Evolutionary conservation across 805 yeast genomes (phyloP).

Genomic region (Saccharomycopsis olivae): DNA sequence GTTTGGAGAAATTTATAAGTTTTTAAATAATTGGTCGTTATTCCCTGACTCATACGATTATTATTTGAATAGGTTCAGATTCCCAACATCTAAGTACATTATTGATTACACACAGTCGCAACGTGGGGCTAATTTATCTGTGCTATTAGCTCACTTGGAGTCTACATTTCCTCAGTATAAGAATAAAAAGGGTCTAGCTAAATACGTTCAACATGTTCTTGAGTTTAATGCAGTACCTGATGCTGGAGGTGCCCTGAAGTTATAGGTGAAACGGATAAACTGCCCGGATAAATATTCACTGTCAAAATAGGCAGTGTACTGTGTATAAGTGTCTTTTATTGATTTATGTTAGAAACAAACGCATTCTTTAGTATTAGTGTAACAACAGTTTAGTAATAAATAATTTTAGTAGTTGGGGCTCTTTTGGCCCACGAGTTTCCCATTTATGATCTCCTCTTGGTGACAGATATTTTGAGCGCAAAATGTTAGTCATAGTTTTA

Average conservation of each 20-base stretch:
- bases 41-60: constrained; percentile 10
- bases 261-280: neutral
- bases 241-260: neutral
- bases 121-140: neutral
- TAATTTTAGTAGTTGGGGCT: too few relatives aligned
- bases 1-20: constrained; percentile 10
- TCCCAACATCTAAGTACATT: constrained; percentile 2
- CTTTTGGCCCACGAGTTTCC: too few relatives aligned
- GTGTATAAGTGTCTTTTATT: too few relatives aligned
- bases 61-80: constrained; percentile 7
- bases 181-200: constrained; percentile 11
- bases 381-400: too few relatives aligned
- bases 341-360: too few relatives aligned
- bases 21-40: constrained; percentile 10
- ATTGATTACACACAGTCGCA: neutral
- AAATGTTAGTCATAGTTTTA: too few relatives aligned
- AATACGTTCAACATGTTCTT: neutral
- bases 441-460: too few relatives aligned
- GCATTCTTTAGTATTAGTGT: too few relatives aligned
- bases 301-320: neutral
- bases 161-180: constrained; percentile 2
- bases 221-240: neutral
- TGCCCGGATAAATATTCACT: too few relatives aligned
- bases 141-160: neutral
- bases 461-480: too few relatives aligned